Percentiles rank a stretch among this genome's conserved stretches.
Conservation (phyloP, 208 protist species). For the Herpetomonas samuelpessoai region DNA sequence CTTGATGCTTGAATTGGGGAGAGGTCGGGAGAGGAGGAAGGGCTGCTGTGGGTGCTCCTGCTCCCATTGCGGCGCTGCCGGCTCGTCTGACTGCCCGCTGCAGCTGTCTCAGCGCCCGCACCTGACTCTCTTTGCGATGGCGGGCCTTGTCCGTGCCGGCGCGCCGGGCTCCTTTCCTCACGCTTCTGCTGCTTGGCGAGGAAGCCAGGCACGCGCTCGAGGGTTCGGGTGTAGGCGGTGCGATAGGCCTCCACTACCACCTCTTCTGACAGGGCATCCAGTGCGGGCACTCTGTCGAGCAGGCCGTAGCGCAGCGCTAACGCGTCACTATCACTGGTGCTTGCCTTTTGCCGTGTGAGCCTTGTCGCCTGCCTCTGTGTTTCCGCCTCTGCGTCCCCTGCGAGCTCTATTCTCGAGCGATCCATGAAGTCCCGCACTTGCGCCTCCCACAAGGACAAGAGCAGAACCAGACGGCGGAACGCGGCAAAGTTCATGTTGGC, state of each 20-base stretch:
- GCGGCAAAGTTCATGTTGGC: constrained; percentile 43
- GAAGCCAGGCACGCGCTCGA: constrained; percentile 25
- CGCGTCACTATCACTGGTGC: too few relatives aligned
- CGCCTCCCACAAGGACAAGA: constrained; percentile 45
- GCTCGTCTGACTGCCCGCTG: too few relatives aligned
- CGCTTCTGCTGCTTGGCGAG: neutral
- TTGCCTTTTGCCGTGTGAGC: too few relatives aligned
- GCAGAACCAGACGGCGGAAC: constrained; percentile 60
- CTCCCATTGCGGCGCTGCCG: too few relatives aligned
- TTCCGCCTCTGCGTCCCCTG: neutral
- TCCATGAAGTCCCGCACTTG: constrained; percentile 7
- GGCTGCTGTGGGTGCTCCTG: too few relatives aligned
- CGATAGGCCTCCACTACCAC: constrained; percentile 40
- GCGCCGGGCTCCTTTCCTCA: neutral
- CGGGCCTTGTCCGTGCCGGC: too few relatives aligned
- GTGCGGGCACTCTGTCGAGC: constrained; percentile 24
- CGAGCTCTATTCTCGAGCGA: neutral
- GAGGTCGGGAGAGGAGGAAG: neutral
- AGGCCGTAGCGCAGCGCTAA: constrained; percentile 12
- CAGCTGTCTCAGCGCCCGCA: too few relatives aligned
- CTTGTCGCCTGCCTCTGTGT: neutral
- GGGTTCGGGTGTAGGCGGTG: constrained; percentile 21
- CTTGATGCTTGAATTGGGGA: neutral
- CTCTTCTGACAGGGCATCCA: constrained; percentile 37
- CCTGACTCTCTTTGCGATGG: too few relatives aligned